Evolutionary conservation across 2,329 filamentous ascomycete genomes (phyloP).

Genomic region (Beauveria varroae): DNA sequence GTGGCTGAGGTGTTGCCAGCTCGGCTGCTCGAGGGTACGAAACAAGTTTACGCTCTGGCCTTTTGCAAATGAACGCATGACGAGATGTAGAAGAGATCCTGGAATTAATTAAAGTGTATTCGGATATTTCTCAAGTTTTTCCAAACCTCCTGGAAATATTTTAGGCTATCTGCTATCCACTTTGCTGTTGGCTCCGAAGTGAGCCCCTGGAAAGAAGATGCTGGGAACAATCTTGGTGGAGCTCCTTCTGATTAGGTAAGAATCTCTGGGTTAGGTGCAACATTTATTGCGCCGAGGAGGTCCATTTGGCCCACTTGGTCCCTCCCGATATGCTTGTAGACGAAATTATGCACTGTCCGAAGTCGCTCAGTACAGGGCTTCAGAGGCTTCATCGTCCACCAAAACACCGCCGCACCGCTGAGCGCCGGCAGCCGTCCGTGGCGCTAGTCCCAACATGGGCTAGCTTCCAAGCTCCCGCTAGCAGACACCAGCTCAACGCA

Average conservation of each 20-base stretch:
- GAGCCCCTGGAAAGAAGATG: neutral
- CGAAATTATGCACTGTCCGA: slow-evolving; percentile 10
- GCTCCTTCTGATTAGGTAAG: slow-evolving; percentile 3
- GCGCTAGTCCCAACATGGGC: slow-evolving; percentile 3
- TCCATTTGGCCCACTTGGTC: neutral
- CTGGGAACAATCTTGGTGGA: neutral
- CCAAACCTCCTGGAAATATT: no score
- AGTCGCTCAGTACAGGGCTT: neutral
- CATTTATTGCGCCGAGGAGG: neutral
- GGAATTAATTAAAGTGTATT: no score
- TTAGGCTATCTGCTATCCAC: no score
- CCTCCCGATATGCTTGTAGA: slow-evolving; percentile 9
- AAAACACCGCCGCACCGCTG: neutral
- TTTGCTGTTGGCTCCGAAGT: neutral
- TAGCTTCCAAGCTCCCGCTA: slow-evolving; percentile 11
- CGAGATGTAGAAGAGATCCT: no score
- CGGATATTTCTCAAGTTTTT: no score
- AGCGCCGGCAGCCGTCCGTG: slow-evolving; percentile 12
- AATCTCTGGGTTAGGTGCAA: slow-evolving; percentile 9
- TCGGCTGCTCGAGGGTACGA: no score
- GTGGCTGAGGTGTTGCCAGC: neutral
- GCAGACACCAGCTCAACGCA: slow-evolving; percentile 13
- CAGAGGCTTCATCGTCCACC: neutral
- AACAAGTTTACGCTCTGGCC: no score
- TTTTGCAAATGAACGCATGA: no score